These are phyloP conservation scores for Manihot esculenta DNA, from an alignment of 441 rosid species.

Conservation along the genomic window DNA sequence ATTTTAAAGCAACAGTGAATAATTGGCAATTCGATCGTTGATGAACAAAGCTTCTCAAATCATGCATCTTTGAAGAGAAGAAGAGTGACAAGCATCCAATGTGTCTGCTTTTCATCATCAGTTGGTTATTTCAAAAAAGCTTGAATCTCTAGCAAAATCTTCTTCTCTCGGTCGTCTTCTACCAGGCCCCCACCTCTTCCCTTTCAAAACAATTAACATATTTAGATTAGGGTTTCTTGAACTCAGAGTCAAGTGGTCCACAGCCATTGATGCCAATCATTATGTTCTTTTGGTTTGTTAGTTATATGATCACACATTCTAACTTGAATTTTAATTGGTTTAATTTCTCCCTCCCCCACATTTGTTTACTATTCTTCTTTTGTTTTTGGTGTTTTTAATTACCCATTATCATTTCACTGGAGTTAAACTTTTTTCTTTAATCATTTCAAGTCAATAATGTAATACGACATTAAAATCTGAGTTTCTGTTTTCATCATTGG, in stretches of 20 bases:
- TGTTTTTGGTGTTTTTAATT: background rate
- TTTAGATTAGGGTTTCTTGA: slow-evolving; percentile 6
- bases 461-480: background rate
- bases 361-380: background rate
- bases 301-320: background rate
- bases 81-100: slow-evolving; percentile 23
- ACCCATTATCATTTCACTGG: background rate
- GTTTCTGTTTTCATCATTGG: background rate
- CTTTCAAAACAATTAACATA: background rate
- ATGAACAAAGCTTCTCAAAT: background rate
- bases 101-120: background rate
- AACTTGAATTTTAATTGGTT: background rate
- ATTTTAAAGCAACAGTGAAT: too few species aligned
- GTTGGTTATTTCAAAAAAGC: background rate
- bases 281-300: slow-evolving; percentile 19
- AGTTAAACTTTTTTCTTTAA: background rate
- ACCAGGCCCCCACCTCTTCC: background rate
- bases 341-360: background rate
- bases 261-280: slow-evolving; percentile 21
- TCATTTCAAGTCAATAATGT: background rate
- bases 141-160: background rate
- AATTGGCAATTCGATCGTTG: too few species aligned
- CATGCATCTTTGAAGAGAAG: background rate
- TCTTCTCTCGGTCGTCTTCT: background rate
- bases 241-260: slow-evolving; percentile 19